phyloP scores from a whole-genome alignment of 1,139 yeast species.

The Candida tropicalis region DNA sequence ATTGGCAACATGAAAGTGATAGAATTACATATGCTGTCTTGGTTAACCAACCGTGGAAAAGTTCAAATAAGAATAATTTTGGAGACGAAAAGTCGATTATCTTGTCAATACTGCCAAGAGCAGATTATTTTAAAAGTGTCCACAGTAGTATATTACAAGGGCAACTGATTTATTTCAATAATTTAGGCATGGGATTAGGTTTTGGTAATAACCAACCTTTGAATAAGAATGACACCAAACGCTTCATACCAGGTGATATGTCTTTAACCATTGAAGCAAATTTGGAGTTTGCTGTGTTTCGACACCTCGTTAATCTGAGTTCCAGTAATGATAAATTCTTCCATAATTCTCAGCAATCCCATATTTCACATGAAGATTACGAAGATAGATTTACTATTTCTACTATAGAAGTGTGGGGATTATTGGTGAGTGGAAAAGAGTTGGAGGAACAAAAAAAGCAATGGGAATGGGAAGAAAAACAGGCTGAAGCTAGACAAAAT shows the following conservation, averaged over 20 bases:
- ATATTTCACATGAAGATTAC: slow-evolving; percentile 38
- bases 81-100: slow-evolving; percentile 61
- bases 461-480: slow-evolving; percentile 93
- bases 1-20: slow-evolving; percentile 43
- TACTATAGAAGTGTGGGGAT: slow-evolving; percentile 90
- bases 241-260: slow-evolving; percentile 63
- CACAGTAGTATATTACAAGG: slow-evolving; percentile 32
- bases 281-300: slow-evolving; percentile 77
- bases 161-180: slow-evolving; percentile 61
- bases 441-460: slow-evolving; percentile 71
- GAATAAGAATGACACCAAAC: slow-evolving; percentile 44
- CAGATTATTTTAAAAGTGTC: slow-evolving; percentile 53
- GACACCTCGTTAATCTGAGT: slow-evolving; percentile 54
- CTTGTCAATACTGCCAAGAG: slow-evolving; percentile 66
- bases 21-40: slow-evolving; percentile 62
- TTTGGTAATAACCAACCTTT: slow-evolving; percentile 71
- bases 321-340: slow-evolving; percentile 30
- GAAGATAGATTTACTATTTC: slow-evolving; percentile 75
- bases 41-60: slow-evolving; percentile 73
- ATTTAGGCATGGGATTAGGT: slow-evolving; percentile 77
- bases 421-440: slow-evolving; percentile 76
- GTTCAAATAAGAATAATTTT: slow-evolving; percentile 71
- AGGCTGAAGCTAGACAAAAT: slow-evolving; percentile 75
- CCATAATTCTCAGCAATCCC: slow-evolving; percentile 25
- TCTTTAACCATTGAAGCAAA: slow-evolving; percentile 78